Conservation (phyloP, 805 yeast species). For the Maudiozyma bulderi region DNA sequence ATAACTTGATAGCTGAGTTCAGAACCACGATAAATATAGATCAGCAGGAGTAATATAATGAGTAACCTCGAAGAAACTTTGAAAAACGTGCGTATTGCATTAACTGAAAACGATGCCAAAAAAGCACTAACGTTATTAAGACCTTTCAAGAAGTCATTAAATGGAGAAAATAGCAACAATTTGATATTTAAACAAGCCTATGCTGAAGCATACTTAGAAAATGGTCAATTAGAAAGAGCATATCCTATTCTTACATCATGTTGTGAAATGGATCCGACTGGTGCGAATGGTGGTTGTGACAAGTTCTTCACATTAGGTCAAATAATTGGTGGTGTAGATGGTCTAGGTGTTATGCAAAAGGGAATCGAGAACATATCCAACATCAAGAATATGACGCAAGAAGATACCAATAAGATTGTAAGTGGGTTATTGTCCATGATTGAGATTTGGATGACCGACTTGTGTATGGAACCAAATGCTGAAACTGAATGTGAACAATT, state of each 20-base stretch:
- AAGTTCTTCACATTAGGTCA: constrained; percentile 89
- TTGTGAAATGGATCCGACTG: constrained; percentile 62
- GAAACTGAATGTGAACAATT: constrained; percentile 69
- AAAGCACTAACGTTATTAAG: constrained; percentile 31
- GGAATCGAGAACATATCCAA: constrained; percentile 42
- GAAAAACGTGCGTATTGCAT: constrained; percentile 16
- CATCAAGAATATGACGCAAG: constrained; percentile 23
- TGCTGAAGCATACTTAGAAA: constrained; percentile 75
- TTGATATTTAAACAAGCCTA: constrained; percentile 43
- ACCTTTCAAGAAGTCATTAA: constrained; percentile 24
- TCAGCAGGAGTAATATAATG: constrained; percentile 6
- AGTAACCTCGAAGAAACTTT: constrained; percentile 10
- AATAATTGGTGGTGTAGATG: constrained; percentile 73
- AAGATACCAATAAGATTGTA: constrained; percentile 49
- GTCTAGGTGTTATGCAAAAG: constrained; percentile 48
- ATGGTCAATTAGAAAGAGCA: constrained; percentile 71
- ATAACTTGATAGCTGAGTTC: too few species aligned
- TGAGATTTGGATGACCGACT: constrained; percentile 96
- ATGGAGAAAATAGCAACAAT: constrained; percentile 24
- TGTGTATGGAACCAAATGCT: constrained; percentile 89
- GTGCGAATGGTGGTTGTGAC: constrained; percentile 52
- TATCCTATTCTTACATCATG: constrained; percentile 50
- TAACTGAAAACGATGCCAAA: constrained; percentile 21
- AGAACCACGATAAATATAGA: too few species aligned
- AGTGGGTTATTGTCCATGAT: constrained; percentile 77